A percentile compares a stretch with the other conserved stretches of the same genome.
Evolutionary conservation across 179 eudicot genomes (phyloP).

Genomic region (Silene coronaria): DNA sequence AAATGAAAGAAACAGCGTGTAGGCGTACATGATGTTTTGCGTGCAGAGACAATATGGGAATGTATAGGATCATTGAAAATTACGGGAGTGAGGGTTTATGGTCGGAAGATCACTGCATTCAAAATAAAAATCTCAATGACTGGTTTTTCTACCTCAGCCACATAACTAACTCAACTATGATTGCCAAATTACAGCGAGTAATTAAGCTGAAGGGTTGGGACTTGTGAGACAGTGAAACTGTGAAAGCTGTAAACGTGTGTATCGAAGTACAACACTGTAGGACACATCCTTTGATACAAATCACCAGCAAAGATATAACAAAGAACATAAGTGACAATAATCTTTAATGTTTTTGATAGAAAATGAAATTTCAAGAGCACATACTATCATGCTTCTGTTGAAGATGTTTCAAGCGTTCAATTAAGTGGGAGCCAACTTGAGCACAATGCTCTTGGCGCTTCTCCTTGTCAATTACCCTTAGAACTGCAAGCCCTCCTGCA

Average conservation of each 20-base stretch:
- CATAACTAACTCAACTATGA: neutral
- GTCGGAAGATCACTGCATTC: neutral
- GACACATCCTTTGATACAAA: neutral
- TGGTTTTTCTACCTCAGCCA: neutral
- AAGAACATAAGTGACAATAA: neutral
- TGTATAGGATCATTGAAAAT: neutral
- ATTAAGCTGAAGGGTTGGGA: neutral
- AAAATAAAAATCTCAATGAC: neutral
- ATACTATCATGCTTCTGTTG: conserved; percentile 85
- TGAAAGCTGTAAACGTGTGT: neutral
- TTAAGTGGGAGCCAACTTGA: conserved; percentile 82
- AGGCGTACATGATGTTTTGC: neutral
- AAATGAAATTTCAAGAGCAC: conserved; percentile 14
- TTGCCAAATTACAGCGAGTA: neutral
- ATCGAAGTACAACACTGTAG: neutral
- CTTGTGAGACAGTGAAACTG: neutral
- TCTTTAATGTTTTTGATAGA: neutral
- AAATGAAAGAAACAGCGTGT: neutral
- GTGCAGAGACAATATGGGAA: neutral
- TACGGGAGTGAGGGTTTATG: neutral
- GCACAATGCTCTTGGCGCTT: conserved; percentile 85
- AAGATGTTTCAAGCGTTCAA: conserved; percentile 57
- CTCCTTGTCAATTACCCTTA: conserved; percentile 80
- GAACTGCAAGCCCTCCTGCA: conserved; percentile 95
- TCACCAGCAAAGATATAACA: no score